phyloP scores from a whole-genome alignment of 257 asterid genomes.

The Gardenia jasminoides region DNA sequence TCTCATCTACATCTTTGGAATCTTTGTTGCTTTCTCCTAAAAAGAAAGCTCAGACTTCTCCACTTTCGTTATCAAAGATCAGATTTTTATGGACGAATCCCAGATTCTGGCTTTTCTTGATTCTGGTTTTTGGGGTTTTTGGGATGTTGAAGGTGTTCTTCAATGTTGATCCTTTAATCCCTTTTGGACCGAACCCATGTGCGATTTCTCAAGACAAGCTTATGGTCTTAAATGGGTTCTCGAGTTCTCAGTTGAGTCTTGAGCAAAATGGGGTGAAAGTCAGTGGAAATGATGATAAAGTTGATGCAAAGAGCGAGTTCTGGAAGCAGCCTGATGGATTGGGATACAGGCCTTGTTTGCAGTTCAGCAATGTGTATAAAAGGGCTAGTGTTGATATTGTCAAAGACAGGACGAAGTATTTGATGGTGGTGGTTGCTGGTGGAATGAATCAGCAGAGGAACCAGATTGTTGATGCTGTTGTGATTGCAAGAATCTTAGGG shows the following conservation, averaged over 20 bases:
- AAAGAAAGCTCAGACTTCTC: constrained; percentile 40
- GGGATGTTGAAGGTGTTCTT: constrained; percentile 59
- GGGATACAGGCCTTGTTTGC: constrained; percentile 88
- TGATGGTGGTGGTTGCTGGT: constrained; percentile 91
- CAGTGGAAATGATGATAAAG: constrained; percentile 11
- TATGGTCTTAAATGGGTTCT: constrained; percentile 24
- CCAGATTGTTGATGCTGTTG: constrained; percentile 98
- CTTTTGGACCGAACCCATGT: constrained; percentile 60
- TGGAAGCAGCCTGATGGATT: constrained; percentile 95
- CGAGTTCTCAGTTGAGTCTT: constrained; percentile 19
- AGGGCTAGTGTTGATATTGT: constrained; percentile 47
- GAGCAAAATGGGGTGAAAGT: constrained; percentile 9
- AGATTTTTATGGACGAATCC: constrained; percentile 48
- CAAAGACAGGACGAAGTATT: constrained; percentile 60
- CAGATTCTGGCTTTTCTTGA: constrained; percentile 50
- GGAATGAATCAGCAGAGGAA: constrained; percentile 98
- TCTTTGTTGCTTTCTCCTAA: constrained; percentile 65
- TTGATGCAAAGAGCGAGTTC: constrained; percentile 45
- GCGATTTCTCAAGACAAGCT: constrained; percentile 34
- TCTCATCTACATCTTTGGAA: constrained; percentile 73
- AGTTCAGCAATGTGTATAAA: constrained; percentile 47
- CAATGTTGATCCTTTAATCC: constrained; percentile 46
- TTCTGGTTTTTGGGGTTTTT: constrained; percentile 43
- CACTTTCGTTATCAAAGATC: constrained; percentile 24
- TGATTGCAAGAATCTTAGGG: constrained; percentile 88